Percentiles rank a stretch among this genome's conserved stretches.
Conservation (phyloP, 768 basidiomycete genomes). For the Termitomyces sp. region DNA sequence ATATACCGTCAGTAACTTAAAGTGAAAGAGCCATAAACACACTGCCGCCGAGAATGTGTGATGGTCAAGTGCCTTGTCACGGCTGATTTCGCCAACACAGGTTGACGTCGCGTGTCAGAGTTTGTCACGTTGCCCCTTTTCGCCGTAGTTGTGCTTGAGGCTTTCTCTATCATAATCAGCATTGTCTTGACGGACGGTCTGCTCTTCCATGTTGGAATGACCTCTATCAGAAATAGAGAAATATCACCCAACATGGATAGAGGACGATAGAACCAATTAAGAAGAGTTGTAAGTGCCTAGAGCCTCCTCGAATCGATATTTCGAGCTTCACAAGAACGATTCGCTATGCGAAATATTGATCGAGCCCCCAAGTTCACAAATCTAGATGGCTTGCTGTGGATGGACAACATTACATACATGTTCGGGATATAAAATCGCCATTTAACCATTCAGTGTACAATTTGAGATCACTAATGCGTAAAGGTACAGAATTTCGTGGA, state of each 20-base stretch:
- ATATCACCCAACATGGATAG: too few species aligned
- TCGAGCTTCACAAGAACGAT: too few species aligned
- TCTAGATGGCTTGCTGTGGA: too few species aligned
- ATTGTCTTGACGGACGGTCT: neutral
- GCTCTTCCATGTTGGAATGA: neutral
- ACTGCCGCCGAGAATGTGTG: neutral
- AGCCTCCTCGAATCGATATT: neutral
- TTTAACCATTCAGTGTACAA: too few species aligned
- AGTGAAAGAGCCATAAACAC: slow-evolving; percentile 12
- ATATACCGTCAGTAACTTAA: slow-evolving; percentile 1
- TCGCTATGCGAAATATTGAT: too few species aligned
- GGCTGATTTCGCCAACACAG: neutral
- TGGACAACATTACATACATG: too few species aligned
- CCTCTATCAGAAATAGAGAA: neutral
- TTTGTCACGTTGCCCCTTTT: neutral
- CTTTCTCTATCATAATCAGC: neutral
- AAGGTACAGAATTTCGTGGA: neutral
- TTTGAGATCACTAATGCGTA: neutral
- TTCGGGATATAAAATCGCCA: neutral
- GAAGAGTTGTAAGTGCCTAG: neutral
- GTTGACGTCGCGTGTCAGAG: neutral
- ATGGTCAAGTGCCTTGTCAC: slow-evolving; percentile 6
- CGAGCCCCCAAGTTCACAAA: too few species aligned
- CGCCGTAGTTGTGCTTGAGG: too few species aligned
- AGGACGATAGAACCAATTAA: neutral